A percentile compares a stretch with the other conserved stretches of the same genome.
These are phyloP conservation scores for Leccinellum albellum DNA, from an alignment of 768 basidiomycete species.

Conservation along the genomic window DNA sequence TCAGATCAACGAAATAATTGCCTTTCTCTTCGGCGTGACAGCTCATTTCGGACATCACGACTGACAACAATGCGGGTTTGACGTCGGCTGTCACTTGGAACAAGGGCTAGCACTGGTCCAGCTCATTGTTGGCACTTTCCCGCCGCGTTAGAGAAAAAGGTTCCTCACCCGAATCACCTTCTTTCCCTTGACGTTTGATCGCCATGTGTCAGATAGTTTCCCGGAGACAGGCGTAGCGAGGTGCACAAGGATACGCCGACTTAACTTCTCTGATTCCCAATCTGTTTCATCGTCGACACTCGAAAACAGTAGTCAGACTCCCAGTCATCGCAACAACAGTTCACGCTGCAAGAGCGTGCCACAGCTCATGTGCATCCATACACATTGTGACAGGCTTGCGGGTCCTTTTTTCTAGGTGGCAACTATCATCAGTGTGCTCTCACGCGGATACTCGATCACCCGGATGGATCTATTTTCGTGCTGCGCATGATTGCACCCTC, in stretches of 20 bases:
- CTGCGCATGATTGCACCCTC: background rate
- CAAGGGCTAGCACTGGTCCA: conserved; percentile 12
- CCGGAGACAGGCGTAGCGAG: conserved; percentile 18
- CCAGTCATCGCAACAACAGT: conserved; percentile 13
- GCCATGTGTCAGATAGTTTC: conserved; percentile 21
- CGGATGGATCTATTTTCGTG: background rate
- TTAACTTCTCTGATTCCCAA: conserved; percentile 3
- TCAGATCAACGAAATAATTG: background rate
- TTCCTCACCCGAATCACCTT: conserved; percentile 5
- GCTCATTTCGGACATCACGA: conserved; percentile 21
- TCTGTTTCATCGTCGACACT: conserved; percentile 26
- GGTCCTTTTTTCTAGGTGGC: background rate
- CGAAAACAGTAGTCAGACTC: conserved; percentile 2
- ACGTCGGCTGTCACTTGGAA: conserved; percentile 22
- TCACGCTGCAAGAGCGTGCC: background rate
- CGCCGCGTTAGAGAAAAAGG: conserved; percentile 7
- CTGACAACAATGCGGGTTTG: conserved; percentile 16
- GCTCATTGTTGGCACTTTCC: conserved; percentile 26
- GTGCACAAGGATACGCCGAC: conserved; percentile 15
- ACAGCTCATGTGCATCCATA: background rate
- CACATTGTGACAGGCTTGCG: background rate
- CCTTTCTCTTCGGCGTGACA: conserved; percentile 13
- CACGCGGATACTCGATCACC: conserved; percentile 3
- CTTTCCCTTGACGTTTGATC: conserved; percentile 24
- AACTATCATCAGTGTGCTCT: background rate